phyloP scores from a whole-genome alignment of 176 grass and related monocot genomes.

The Oryza longistaminata region DNA sequence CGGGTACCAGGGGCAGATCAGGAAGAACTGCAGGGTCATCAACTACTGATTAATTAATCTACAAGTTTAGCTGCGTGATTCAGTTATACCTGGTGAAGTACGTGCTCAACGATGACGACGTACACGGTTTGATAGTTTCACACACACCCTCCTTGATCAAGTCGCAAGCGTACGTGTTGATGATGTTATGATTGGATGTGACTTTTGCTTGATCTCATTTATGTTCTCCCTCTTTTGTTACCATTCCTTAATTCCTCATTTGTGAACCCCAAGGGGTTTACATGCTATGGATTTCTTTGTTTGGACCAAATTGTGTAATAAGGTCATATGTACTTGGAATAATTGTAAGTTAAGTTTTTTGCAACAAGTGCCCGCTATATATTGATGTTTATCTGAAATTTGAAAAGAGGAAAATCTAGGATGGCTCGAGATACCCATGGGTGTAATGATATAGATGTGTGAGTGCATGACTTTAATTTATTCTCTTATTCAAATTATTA shows the following conservation, averaged over 20 bases:
- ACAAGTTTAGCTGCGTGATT: background rate
- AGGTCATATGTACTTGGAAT: background rate
- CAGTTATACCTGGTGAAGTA: background rate
- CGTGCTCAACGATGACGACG: background rate
- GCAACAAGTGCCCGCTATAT: no score
- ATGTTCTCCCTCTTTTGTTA: background rate
- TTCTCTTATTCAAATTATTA: no score
- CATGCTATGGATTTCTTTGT: background rate
- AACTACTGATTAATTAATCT: slow-evolving; percentile 11
- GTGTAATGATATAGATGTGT: no score
- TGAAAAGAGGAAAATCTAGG: no score
- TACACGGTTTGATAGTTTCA: background rate
- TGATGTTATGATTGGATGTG: background rate
- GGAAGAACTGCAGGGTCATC: slow-evolving; percentile 40
- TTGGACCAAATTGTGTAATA: background rate
- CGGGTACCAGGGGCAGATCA: slow-evolving; percentile 39
- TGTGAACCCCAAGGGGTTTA: background rate
- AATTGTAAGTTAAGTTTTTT: background rate
- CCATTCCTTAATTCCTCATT: background rate
- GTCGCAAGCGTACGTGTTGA: slow-evolving; percentile 1
- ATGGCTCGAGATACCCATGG: no score
- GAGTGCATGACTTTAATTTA: no score
- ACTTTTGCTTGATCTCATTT: background rate
- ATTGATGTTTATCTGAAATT: no score
- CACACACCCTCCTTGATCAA: background rate